phyloP scores from a whole-genome alignment of 1,284 basidiomycete genomes.

The Chalciporus sp. region DNA sequence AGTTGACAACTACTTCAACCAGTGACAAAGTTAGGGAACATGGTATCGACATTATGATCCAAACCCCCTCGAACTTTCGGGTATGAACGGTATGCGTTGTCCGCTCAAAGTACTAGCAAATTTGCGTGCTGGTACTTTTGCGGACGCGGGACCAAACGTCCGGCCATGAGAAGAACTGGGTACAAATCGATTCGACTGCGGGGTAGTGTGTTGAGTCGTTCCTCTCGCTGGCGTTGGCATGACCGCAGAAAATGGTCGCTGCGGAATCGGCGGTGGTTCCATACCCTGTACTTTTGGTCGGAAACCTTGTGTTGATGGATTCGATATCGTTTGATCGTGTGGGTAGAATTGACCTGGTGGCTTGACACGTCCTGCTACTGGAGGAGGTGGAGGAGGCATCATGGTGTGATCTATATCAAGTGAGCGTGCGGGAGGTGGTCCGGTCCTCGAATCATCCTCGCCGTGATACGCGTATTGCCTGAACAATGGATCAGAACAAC shows the following conservation, averaged over 20 bases:
- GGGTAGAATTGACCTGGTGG: conserved; percentile 17
- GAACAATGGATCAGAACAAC: conserved; percentile 13
- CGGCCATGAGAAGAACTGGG: conserved; percentile 26
- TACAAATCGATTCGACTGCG: conserved; percentile 34
- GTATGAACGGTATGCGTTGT: conserved; percentile 53
- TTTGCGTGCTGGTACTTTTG: conserved; percentile 5
- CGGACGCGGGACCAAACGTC: conserved; percentile 2
- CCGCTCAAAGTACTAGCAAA: conserved; percentile 28
- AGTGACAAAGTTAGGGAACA: neutral
- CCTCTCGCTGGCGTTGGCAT: conserved; percentile 22
- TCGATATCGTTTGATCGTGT: conserved; percentile 13
- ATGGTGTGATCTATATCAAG: conserved; percentile 15
- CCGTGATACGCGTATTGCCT: conserved; percentile 66
- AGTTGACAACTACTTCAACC: neutral
- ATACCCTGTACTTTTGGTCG: conserved; percentile 22
- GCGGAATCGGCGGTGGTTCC: conserved; percentile 32
- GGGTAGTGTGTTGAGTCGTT: conserved; percentile 15
- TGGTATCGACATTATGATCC: conserved; percentile 22
- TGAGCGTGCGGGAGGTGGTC: conserved; percentile 28
- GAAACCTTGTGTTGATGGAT: conserved; percentile 6
- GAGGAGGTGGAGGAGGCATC: conserved; percentile 32
- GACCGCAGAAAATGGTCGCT: conserved; percentile 31
- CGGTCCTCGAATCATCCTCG: conserved; percentile 42
- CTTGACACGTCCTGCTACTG: conserved; percentile 30
- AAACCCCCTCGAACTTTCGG: conserved; percentile 32